Evolutionary conservation across 2,329 filamentous ascomycete species (phyloP), one percentile per base, ranked within the genome.

Genomic region (Lasiodiplodia hormozganensis): DNA sequence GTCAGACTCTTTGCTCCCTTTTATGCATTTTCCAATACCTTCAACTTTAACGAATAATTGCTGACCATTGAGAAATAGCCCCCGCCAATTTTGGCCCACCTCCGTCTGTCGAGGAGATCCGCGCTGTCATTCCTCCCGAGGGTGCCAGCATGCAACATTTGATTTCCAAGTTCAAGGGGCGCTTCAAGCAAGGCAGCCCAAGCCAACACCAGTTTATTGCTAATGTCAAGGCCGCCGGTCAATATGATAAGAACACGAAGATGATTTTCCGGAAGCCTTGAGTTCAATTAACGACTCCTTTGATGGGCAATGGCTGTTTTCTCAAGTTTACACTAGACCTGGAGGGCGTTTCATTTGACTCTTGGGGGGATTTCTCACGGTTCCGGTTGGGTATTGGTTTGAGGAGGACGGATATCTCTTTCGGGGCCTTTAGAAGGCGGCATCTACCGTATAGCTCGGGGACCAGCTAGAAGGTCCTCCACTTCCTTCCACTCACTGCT

Each of bases 41-140:
- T 43, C 16, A 4, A 14, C 6, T 43, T 18, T 18, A 8, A 21
- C 8, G 43, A 16, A 21, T 47, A 38, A 38, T 23, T 36, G 51
- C 67, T 57, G 18, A 53, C 21, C 28, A 38, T 34, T 28, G n/a
- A 56, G 23, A 28, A 57, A 53, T 68, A 38, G 47, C 51, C 18
- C 23, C 47, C 49, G 34, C 38, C 23, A 40, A 64, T 62, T 43
- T 62, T 54, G 71, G 70, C 6, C 71, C 73, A 34, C 75, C 84
- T 25, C 83, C 82, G 0, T 80, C 82, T 1, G 77, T 82, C 3
- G 78, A 78, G 31, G 82, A 84, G 70, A 81, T 85, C 62, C 79
- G 80, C 34, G 78, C 79, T 6, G 78, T 79, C 0, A 80, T 85
- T 52, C 83, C 83, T 2, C 67, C 76, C 0, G 75, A 80, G 56